Base-by-base conservation (phyloP, 2,329 filamentous ascomycete genomes). In the Botryosphaeria agaves region DNA sequence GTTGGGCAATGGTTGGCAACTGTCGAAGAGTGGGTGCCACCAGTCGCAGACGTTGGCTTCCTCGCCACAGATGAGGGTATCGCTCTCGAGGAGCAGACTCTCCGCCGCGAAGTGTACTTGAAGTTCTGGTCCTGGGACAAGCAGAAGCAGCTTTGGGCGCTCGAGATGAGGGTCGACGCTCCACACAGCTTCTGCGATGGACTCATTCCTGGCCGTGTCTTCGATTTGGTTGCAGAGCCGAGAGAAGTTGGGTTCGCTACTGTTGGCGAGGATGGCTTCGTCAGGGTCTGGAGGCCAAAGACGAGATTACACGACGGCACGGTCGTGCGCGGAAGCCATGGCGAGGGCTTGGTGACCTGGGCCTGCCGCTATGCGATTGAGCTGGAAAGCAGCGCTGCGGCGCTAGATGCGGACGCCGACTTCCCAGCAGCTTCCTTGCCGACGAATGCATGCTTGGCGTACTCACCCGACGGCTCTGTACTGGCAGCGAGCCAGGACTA, bases 1-100 rank as follows among this genome's bases (percentile, higher is more conserved):
- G 77, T 95, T 46, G 87, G 87, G 12, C 66, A 72, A 39, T 95
- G 87, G 85, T 66, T 98, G 34, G 85, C 79, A 4, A 94, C 83
- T 2, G 69, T 92, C 1, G 89, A 98, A 48, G 80, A 85, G 45
- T 98, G 89, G 89, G 66, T 68, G 30, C 84, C 84, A 1, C 72
- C 80, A 7, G 56, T 59, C 8, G 61, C 68, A 35, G 84, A 94
- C 45, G 54, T 80, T 9, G 64, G 69, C 23, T 65, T 66, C 33
- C 51, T 79, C 17, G 52, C 61, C 30, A 43, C 51, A 8, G 52
- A 57, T 26, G 45, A 56, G 29, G 43, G 47, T 9, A 41, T 38
- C 23, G 34, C 43, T 6, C 32, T 40, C 6, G 58, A 60, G 31
- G 56, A 66, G 36, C 47, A 60, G 52, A 31, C 53, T 45, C 36